A percentile compares a stretch with the other conserved stretches of the same genome.
These are phyloP conservation scores for Xylariales sp. DNA, from an alignment of 2,329 filamentous ascomycete genomes.

Conservation along the genomic window DNA sequence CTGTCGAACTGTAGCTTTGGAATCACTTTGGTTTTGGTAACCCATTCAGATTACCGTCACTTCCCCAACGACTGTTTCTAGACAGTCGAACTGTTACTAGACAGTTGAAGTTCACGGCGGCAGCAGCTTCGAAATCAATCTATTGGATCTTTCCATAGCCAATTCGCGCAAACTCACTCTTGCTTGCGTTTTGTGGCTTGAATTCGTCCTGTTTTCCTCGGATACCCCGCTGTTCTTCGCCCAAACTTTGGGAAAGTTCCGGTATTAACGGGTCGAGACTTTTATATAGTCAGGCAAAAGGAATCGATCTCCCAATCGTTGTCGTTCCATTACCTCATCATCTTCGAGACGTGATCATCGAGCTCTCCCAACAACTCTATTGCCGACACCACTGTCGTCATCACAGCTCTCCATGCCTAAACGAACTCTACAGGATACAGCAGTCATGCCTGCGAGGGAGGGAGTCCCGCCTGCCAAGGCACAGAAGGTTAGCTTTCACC, in stretches of 20 bases:
- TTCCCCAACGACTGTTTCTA: background rate
- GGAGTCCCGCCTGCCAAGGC: constrained; percentile 28
- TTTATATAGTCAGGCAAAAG: constrained; percentile 2
- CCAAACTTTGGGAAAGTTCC: no score
- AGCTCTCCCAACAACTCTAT: no score
- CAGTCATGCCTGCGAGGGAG: constrained; percentile 27
- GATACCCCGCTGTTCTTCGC: background rate
- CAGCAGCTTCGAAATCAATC: no score
- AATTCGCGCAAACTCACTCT: no score
- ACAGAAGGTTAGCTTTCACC: constrained; percentile 26
- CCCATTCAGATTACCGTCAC: background rate
- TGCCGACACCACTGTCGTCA: background rate
- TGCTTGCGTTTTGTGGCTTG: no score
- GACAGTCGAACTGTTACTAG: no score
- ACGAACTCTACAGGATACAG: constrained; percentile 28
- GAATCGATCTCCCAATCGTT: background rate
- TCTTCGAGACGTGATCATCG: no score
- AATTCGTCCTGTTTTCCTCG: background rate
- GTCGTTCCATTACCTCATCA: background rate
- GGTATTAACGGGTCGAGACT: no score
- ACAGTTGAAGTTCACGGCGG: no score
- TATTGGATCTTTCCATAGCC: no score
- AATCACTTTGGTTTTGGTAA: no score
- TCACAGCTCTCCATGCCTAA: constrained; percentile 39
- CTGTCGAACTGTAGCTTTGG: no score